Evolutionary conservation across 75 land plant genomes (phyloP).

Genomic region (Pseudotsuga menziesii): DNA sequence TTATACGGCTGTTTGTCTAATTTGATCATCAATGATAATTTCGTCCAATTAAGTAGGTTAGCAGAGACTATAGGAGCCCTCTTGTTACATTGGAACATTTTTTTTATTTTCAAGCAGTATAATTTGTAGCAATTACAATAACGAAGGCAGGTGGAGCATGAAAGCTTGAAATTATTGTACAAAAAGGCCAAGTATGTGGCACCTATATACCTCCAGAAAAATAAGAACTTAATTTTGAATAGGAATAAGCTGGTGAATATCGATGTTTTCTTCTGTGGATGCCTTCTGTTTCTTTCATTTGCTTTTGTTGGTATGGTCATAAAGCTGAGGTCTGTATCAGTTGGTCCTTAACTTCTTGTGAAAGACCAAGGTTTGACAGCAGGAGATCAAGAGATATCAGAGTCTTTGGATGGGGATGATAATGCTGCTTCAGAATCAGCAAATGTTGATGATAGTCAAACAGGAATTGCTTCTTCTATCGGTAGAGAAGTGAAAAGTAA

Average conservation of each 20-base stretch:
- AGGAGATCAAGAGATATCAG: constrained; percentile 25
- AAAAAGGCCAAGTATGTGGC: background rate
- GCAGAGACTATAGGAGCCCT: too few species aligned
- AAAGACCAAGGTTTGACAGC: constrained; percentile 19
- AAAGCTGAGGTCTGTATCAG: background rate
- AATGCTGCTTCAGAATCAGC: constrained; percentile 18
- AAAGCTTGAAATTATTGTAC: background rate
- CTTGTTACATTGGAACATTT: too few species aligned
- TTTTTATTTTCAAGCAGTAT: too few species aligned
- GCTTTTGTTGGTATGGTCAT: background rate
- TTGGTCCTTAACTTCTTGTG: constrained; percentile 18
- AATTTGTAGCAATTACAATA: too few species aligned
- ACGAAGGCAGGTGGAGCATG: background rate
- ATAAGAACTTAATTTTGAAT: too few species aligned
- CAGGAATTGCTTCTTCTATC: constrained; percentile 16
- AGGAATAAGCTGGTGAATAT: background rate
- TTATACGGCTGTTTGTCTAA: too few species aligned
- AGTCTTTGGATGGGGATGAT: constrained; percentile 23
- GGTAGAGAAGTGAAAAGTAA: constrained; percentile 25
- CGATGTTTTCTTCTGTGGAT: background rate
- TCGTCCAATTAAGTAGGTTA: too few species aligned
- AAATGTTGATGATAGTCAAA: constrained; percentile 14
- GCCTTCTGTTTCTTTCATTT: background rate
- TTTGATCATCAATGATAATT: too few species aligned
- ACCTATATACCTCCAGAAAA: background rate